A percentile compares a stretch with the other conserved stretches of the same genome.
Evolutionary conservation across 306 rosid species (phyloP).

Genomic region (Prunus armeniaca): DNA sequence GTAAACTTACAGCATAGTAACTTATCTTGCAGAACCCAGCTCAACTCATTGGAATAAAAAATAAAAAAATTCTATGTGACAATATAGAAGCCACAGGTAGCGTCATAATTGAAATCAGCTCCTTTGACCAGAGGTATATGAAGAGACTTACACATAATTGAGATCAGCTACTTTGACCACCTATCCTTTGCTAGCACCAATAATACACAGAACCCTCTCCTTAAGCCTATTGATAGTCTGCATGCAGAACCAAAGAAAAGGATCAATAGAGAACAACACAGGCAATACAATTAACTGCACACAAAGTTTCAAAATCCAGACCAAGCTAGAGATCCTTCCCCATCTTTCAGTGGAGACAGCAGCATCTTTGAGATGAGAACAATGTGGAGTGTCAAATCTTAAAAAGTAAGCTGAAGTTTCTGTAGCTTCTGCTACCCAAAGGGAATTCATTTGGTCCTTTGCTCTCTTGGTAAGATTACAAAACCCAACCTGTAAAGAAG

Average conservation of each 20-base stretch:
- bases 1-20: no score
- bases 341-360: constrained; percentile 60
- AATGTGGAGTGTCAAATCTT: constrained; percentile 48
- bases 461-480: constrained; percentile 71
- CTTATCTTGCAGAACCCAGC: not conserved
- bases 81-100: not conserved
- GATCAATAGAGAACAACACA: constrained; percentile 14
- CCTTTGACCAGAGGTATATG: not conserved
- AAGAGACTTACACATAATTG: not conserved
- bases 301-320: constrained; percentile 29
- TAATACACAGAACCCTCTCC: constrained; percentile 22
- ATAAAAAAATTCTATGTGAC: not conserved
- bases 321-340: constrained; percentile 57
- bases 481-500: constrained; percentile 67
- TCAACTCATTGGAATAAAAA: not conserved
- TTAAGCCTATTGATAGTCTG: constrained; percentile 55
- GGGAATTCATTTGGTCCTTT: constrained; percentile 57
- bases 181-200: not conserved
- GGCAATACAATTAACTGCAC: constrained; percentile 2
- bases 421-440: constrained; percentile 84
- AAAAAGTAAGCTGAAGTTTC: constrained; percentile 66
- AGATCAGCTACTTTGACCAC: not conserved
- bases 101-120: not conserved
- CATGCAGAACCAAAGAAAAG: constrained; percentile 11
- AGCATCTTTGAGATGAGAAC: constrained; percentile 65